Conservation (phyloP, 225 moss, liverwort and hornwort genomes). For the Marchantia polymorpha region DNA sequence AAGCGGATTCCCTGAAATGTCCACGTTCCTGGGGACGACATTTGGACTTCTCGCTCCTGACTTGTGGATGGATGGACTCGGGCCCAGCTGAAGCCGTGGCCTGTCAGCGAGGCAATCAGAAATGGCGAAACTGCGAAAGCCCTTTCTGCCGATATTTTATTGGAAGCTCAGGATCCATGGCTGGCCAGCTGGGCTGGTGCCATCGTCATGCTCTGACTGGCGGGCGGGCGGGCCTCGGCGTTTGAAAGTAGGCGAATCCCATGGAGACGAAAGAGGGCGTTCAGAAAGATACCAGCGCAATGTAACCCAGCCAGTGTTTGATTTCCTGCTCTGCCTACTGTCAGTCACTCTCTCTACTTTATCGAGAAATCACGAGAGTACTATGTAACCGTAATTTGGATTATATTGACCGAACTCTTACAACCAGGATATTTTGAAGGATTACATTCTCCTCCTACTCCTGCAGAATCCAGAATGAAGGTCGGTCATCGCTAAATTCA, state of each 20-base stretch:
- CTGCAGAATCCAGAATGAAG: too few relatives aligned
- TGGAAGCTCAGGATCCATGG: background rate
- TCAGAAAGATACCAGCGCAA: background rate
- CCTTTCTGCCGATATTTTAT: background rate
- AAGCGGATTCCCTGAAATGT: background rate
- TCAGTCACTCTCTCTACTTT: background rate
- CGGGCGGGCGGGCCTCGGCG: background rate
- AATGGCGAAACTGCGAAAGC: background rate
- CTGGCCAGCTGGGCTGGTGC: background rate
- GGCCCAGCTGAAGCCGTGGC: background rate
- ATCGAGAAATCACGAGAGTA: background rate
- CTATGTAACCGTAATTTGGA: background rate
- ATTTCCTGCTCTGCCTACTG: background rate
- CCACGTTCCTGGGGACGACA: background rate
- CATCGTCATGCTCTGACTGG: background rate
- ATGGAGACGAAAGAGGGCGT: background rate
- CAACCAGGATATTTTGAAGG: background rate
- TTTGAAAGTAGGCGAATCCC: background rate
- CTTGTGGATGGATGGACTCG: background rate
- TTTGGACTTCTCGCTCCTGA: background rate
- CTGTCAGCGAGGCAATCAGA: background rate
- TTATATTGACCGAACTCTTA: background rate
- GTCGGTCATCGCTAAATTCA: background rate
- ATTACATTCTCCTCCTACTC: background rate
- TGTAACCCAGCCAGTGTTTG: background rate